Evolutionary conservation across 2,329 filamentous ascomycete species (phyloP), one percentile per base, ranked within the genome.

Genomic region (Cladosporium sp.): DNA sequence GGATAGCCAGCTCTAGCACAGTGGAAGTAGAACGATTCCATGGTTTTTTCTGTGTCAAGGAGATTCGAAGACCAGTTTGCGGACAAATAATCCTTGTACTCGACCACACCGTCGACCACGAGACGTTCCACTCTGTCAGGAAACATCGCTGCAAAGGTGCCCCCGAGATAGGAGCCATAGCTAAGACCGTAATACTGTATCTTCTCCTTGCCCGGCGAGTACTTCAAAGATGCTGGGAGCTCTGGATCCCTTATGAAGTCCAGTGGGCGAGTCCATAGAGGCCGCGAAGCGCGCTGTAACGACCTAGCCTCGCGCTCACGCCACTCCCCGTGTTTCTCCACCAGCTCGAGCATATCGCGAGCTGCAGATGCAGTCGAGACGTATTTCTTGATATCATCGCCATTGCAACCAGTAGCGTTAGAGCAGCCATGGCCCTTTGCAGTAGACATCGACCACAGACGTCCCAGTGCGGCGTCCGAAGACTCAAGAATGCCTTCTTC

Each of bases 331-430:
- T 77, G 74, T 28, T 51, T 55, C 60, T 81, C 78, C 9, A 76
- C 70, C 35, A 81, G 73, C 42, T 75, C 73, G 10, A 81, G 66
- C 76, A 81, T 80, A 60, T 82, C 78, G 28, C 74, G 68, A 1
- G 76, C 78, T 3, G 78, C 76, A 20, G 73, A 75, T 2, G 77
- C 75, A 0, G 79, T 80, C n/a, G 74, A 75, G 50, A 78, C 68
- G 62, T 76, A 77, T 54, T 71, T 66, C 62, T 73, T 73, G 60
- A 77, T 75, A 45, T 77, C 72, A 45, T 76, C 72, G 37, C 66
- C 66, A 8, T 63, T 61, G 2, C 65, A 64, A n/a, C 37, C 36
- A n/a, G 61, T 58, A 22, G 60, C 54, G 3, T 61, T 39, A 7
- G 65, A 64, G 51, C 69, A 71, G 47, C 61, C 63, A 36, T 52